Evolutionary conservation across 768 basidiomycete genomes (phyloP), one percentile per base, ranked within the genome.

Genomic region (Phanerodontia chrysosporium): DNA sequence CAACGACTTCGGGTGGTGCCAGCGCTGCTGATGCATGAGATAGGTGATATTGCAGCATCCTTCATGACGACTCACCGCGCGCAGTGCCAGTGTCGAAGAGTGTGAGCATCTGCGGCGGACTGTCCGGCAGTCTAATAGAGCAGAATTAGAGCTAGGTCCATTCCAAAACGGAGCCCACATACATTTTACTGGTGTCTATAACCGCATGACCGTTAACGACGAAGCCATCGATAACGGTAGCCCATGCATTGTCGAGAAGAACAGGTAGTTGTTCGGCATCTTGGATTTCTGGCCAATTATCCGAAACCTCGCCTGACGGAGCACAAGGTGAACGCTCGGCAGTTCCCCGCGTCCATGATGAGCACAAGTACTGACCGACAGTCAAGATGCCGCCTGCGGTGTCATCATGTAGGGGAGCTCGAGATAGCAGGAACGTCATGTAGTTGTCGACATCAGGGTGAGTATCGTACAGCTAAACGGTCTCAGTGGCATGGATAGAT

Each of bases 371-470:
- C 55, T 29, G 27, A 28, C 61, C 58, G 36, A 65, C 51, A 16
- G 64, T 63, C 36, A 65, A 58, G 18, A 48, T 39, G 22, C 64
- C 64, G 13, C 64, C 64, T 27, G 58, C 56, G 2, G 52, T 56
- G 25, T 51, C 35, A 14, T 63, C 59, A 25, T 42, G 48, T 16
- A 29, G 45, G 27, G 5, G 58, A 42, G 21, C 64, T 18, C 39
- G 61, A 14, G 57, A 32, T 21, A 65, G 48, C 14, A 53, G 36
- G 59, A 65, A 65, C 1, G 64, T 60, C 35, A 65, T 61, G 56
- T 51, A 60, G 45, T 36, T 63, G 3, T 48, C 32, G 16, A 39
- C 49, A 21, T 48, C 39, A 4, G 63, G 48, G 32, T 59, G 36
- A 12, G 45, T 14, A 22, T 39, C 27, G 56, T 61, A 63, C 16